phyloP scores from a whole-genome alignment of 1,284 basidiomycete genomes.

The Stygiomarasmius scandens region DNA sequence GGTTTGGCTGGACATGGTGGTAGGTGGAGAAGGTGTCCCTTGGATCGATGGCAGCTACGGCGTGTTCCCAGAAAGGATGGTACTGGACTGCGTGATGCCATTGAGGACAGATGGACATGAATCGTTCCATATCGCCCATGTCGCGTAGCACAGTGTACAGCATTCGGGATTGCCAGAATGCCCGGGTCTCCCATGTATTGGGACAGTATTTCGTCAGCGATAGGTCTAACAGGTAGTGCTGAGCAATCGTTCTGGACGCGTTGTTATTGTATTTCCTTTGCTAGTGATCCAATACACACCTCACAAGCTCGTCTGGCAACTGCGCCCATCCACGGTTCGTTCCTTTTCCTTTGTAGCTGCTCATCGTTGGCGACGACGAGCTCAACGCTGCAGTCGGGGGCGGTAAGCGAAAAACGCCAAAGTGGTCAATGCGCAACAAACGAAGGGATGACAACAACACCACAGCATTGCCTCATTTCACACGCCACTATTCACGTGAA shows the following conservation, averaged over 20 bases:
- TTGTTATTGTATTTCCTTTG: too few species aligned
- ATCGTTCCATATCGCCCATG: constrained; percentile 57
- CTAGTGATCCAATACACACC: constrained; percentile 42
- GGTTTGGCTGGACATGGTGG: constrained; percentile 29
- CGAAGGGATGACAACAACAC: not conserved
- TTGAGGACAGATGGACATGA: constrained; percentile 57
- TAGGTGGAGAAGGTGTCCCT: constrained; percentile 40
- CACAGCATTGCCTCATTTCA: not conserved
- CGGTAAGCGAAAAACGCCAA: constrained; percentile 14
- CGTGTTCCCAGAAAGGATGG: constrained; percentile 64
- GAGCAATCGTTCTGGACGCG: constrained; percentile 58
- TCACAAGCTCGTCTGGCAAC: constrained; percentile 69
- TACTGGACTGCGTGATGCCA: constrained; percentile 57
- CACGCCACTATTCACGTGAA: not conserved
- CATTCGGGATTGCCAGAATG: constrained; percentile 60
- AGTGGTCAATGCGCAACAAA: constrained; percentile 18
- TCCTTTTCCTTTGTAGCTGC: constrained; percentile 63
- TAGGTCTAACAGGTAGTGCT: constrained; percentile 57
- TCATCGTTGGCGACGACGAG: constrained; percentile 2
- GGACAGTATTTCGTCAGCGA: constrained; percentile 50
- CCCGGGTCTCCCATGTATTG: constrained; percentile 57
- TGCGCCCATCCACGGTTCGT: constrained; percentile 69
- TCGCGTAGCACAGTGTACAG: constrained; percentile 58
- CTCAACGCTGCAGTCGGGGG: too few species aligned
- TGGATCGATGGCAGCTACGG: constrained; percentile 56